Base-by-base conservation (phyloP, 2,329 filamentous ascomycete genomes). In the Calonectria hawksworthii region DNA sequence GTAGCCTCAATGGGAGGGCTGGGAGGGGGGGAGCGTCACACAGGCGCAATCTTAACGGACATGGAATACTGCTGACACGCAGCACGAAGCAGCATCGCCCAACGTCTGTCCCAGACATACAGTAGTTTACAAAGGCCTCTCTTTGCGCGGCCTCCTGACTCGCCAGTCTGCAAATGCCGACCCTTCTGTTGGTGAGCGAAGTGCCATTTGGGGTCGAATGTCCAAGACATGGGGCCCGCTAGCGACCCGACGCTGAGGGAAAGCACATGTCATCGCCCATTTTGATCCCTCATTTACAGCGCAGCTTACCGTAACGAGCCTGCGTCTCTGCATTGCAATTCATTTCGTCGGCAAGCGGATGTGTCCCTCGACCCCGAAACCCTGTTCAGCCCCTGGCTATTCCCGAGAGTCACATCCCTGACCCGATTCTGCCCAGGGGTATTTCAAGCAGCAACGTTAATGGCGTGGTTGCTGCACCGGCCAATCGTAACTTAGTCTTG, bases 401-500 rank as follows among this genome's bases (percentile, higher is more conserved):
- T 77, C 77, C 79, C 79, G 77, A 76, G 56, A 50, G 63, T 70
- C 66, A 51, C 68, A 79, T 67, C 74, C 77, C 73, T 76, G 78
- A 69, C 51, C 68, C 54, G 64, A 78, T 74, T 70, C 68, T 61
- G 56, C 34, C 63, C 50, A 75, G 63, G 78, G 73, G 41, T 14
- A 28, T 44, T 38, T 74, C 52, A 56, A 71, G 66, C 70, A 75
- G 71, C 66, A 73, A 78, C 61, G 68, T 67, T 56, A 75, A 74
- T 77, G 76, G 73, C 68, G 74, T 79, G 76, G 71, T 75, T 76
- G 38, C 73, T 72, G 68, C 36, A 32, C 41, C 66, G 64, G 56
- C 70, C 70, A 68, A 54, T 64, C 44, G 70, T 23, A 61, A 54
- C 23, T 68, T 63, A 67, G 72, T 77, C 56, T 75, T 78, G 71